Conservation (phyloP, 805 yeast genomes). For the Millerozyma acaciae region DNA sequence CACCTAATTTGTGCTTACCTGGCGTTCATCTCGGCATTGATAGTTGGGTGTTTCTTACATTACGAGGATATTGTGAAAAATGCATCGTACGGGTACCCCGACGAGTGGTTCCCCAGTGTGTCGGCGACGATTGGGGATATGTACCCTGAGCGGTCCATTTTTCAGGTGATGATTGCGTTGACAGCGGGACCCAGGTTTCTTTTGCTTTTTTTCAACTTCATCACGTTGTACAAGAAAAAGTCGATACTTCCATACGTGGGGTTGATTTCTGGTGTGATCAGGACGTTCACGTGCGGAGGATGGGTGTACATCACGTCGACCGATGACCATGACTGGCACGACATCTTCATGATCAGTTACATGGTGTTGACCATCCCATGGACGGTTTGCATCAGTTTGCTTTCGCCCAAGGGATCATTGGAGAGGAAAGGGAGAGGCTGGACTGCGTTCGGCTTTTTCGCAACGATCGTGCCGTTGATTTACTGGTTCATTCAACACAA, state of each 20-base stretch:
- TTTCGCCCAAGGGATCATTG: slow-evolving; percentile 43
- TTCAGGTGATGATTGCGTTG: slow-evolving; percentile 86
- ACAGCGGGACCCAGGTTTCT: slow-evolving; percentile 92
- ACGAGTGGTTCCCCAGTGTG: slow-evolving; percentile 98
- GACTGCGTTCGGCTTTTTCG: slow-evolving; percentile 63
- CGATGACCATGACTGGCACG: slow-evolving; percentile 96
- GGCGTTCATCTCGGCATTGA: slow-evolving; percentile 74
- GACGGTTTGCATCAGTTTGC: slow-evolving; percentile 59
- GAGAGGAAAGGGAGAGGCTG: slow-evolving; percentile 49
- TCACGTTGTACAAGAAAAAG: slow-evolving; percentile 39
- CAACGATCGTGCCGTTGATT: slow-evolving; percentile 72
- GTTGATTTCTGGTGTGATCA: slow-evolving; percentile 64
- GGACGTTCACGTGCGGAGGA: slow-evolving; percentile 96
- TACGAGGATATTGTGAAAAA: slow-evolving; percentile 85
- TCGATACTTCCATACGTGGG: slow-evolving; percentile 38
- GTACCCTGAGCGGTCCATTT: slow-evolving; percentile 91
- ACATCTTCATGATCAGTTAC: slow-evolving; percentile 89
- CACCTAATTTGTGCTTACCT: slow-evolving; percentile 69
- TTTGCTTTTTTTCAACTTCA: slow-evolving; percentile 48
- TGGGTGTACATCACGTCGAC: slow-evolving; percentile 98
- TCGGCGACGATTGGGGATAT: slow-evolving; percentile 96
- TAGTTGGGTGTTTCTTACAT: slow-evolving; percentile 73
- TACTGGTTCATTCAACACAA: slow-evolving; percentile 92
- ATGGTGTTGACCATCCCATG: slow-evolving; percentile 89
- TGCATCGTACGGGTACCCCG: slow-evolving; percentile 86